These are phyloP conservation scores for Rhodamnia rubescens DNA, from an alignment of 345 rosid genomes.

Conservation along the genomic window DNA sequence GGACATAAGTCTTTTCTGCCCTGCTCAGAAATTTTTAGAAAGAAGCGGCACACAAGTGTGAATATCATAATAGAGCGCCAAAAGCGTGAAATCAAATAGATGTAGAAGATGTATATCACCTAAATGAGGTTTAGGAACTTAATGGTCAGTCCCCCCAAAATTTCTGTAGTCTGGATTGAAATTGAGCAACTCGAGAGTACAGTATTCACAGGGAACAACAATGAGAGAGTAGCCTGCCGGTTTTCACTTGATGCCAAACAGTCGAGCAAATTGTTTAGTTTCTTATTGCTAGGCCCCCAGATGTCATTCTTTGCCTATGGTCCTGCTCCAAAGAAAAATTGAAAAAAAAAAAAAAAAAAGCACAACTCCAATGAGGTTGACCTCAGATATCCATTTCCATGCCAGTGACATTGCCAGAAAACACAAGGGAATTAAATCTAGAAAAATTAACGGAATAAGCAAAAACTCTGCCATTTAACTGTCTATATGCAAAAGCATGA, in stretches of 20 bases:
- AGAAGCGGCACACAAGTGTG: not conserved
- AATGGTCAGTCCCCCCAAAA: not conserved
- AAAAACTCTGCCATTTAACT: no score
- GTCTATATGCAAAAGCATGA: no score
- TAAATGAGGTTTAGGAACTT: not conserved
- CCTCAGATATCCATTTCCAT: no score
- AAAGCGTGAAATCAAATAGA: not conserved
- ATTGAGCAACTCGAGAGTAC: not conserved
- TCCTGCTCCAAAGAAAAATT: no score
- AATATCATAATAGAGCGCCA: not conserved
- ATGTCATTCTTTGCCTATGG: no score
- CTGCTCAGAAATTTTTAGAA: conserved; percentile 13
- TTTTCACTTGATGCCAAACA: conserved; percentile 62
- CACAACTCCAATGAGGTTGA: no score
- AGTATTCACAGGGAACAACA: not conserved
- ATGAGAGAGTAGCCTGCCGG: conserved; percentile 24
- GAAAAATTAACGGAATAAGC: no score
- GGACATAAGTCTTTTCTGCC: conserved; percentile 44
- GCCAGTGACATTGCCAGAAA: no score
- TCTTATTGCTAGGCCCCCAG: no score
- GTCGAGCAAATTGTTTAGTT: conserved; percentile 70
- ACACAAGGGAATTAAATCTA: no score
- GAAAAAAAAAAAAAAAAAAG: no score
- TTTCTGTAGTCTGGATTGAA: not conserved
- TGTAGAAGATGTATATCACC: not conserved